phyloP scores from a whole-genome alignment of 208 protist species.

The Wallacemonas rigidus region DNA sequence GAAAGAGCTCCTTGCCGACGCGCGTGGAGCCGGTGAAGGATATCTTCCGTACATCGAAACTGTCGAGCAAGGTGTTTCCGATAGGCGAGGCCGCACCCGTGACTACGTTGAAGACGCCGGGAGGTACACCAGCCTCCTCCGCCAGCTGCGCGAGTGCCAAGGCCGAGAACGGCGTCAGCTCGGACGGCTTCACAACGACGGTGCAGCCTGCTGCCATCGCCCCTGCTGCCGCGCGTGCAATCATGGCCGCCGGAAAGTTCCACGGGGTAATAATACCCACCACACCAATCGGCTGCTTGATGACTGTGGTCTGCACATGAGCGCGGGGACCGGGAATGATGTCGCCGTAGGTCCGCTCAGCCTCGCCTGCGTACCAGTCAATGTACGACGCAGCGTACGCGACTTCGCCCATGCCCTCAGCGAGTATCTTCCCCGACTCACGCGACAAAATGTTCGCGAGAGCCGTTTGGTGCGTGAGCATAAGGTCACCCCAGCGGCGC shows the following conservation, averaged over 20 bases:
- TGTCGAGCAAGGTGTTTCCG: conserved; percentile 56
- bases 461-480: conserved; percentile 43
- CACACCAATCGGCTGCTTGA: conserved; percentile 84
- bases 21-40: conserved; percentile 88
- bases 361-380: conserved; percentile 90
- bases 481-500: conserved; percentile 63
- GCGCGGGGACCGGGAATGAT: conserved; percentile 58
- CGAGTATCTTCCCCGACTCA: conserved; percentile 82
- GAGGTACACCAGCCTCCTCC: conserved; percentile 68
- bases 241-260: conserved; percentile 93
- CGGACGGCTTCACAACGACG: conserved; percentile 89
- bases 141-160: conserved; percentile 75
- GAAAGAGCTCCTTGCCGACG: conserved; percentile 75
- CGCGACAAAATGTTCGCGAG: conserved; percentile 71
- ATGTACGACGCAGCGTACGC: conserved; percentile 62
- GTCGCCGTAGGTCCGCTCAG: conserved; percentile 80
- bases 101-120: conserved; percentile 85
- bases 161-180: conserved; percentile 79
- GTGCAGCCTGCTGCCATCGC: conserved; percentile 92
- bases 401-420: conserved; percentile 74
- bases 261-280: conserved; percentile 91
- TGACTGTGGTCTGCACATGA: conserved; percentile 60
- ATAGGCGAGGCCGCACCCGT: conserved; percentile 71
- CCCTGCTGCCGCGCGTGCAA: conserved; percentile 69
- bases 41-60: conserved; percentile 78